phyloP scores from a whole-genome alignment of 306 rosid genomes.

The Parietaria judaica region DNA sequence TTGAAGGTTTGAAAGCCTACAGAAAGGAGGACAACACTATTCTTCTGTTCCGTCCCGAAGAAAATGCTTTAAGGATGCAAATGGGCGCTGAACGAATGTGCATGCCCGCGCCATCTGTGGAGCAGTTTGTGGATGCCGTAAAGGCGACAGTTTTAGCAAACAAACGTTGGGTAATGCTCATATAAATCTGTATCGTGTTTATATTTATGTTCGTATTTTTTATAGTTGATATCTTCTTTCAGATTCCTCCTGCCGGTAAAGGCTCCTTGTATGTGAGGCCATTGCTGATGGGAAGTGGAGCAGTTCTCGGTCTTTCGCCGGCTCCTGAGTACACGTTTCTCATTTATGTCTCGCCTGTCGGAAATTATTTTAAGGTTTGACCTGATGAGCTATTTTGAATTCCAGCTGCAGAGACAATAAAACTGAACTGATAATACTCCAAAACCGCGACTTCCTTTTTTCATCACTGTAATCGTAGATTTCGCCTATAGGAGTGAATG shows the following conservation, averaged over 20 bases:
- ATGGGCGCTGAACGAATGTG: constrained; percentile 93
- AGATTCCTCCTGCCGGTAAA: constrained; percentile 90
- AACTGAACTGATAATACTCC: too few relatives aligned
- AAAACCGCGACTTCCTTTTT: too few relatives aligned
- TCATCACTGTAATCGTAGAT: too few relatives aligned
- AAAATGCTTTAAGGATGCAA: constrained; percentile 76
- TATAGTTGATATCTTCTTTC: constrained; percentile 25
- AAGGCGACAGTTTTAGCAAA: constrained; percentile 83
- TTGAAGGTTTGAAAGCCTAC: constrained; percentile 95
- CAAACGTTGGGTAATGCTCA: constrained; percentile 68
- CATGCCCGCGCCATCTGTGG: constrained; percentile 82
- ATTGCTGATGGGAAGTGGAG: constrained; percentile 92
- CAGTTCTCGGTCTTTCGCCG: constrained; percentile 95
- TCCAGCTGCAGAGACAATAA: too few relatives aligned
- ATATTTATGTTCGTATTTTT: constrained; percentile 4
- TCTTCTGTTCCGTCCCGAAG: constrained; percentile 88
- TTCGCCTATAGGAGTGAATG: too few relatives aligned
- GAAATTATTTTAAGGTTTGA: constrained; percentile 91
- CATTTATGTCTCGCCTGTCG: constrained; percentile 92
- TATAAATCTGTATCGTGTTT: not conserved
- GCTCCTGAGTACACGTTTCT: constrained; percentile 94
- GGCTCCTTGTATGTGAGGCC: constrained; percentile 96
- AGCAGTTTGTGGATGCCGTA: constrained; percentile 86
- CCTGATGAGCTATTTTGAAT: not conserved
- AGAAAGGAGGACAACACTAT: constrained; percentile 63